These are phyloP conservation scores for Hypomontagnella submonticulosa DNA, from an alignment of 495 filamentous ascomycete genomes.

Conservation along the genomic window DNA sequence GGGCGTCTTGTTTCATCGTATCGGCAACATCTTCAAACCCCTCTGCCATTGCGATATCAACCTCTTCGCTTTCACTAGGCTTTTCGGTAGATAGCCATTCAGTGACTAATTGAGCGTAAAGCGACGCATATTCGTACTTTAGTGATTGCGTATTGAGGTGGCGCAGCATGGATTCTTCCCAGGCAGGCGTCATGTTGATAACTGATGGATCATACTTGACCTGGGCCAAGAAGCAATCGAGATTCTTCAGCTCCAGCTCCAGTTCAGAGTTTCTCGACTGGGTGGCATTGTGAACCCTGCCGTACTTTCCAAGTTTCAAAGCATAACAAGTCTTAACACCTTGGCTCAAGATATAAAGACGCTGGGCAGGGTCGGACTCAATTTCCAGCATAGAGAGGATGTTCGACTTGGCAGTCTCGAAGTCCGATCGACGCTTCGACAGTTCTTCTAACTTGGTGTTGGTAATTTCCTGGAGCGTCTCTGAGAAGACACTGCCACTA, in stretches of 20 bases:
- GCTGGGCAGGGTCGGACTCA: slow-evolving; percentile 46
- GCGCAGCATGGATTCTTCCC: slow-evolving; percentile 61
- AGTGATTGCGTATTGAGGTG: slow-evolving; percentile 62
- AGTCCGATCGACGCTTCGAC: slow-evolving; percentile 66
- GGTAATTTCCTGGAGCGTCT: slow-evolving; percentile 73
- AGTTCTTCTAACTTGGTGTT: slow-evolving; percentile 71
- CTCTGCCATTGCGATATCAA: slow-evolving; percentile 45
- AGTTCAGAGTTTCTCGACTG: slow-evolving; percentile 46
- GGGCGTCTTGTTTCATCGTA: slow-evolving; percentile 60
- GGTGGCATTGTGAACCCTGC: slow-evolving; percentile 12
- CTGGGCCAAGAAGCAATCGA: slow-evolving; percentile 66
- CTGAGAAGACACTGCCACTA: slow-evolving; percentile 58
- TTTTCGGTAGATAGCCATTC: slow-evolving; percentile 65
- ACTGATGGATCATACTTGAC: slow-evolving; percentile 67
- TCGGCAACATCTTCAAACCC: slow-evolving; percentile 57
- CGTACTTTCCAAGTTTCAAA: slow-evolving; percentile 45
- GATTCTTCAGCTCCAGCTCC: slow-evolving; percentile 56
- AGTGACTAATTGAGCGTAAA: slow-evolving; percentile 70
- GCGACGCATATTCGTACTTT: slow-evolving; percentile 68
- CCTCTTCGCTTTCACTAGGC: slow-evolving; percentile 24
- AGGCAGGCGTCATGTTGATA: slow-evolving; percentile 55
- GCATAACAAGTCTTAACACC: slow-evolving; percentile 55
- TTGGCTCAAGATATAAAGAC: slow-evolving; percentile 53
- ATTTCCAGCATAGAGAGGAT: slow-evolving; percentile 45
- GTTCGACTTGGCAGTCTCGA: slow-evolving; percentile 56